Base-by-base conservation (phyloP, 1,284 basidiomycete genomes). In the Ustilago xerochloae region DNA sequence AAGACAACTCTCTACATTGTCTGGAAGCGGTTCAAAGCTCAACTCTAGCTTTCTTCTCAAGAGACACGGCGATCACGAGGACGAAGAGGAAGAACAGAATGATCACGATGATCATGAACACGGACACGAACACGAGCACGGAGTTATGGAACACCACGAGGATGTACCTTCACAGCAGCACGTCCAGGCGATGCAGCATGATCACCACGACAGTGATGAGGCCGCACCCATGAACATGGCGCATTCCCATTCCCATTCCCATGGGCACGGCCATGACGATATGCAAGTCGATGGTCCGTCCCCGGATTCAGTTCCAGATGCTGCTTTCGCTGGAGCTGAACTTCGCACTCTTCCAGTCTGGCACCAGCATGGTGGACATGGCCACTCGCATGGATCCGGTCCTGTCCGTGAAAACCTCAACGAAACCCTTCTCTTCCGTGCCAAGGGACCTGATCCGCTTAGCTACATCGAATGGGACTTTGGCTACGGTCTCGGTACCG, bases 381-480 rank as follows among this genome's bases (percentile, higher is more conserved):
- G 68, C 20, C 75, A 79, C 49, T 59, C 59, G 18, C 77, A 79
- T 24, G 71, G 62, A 16, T 68, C 63, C 15, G 66, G 59, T 32
- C 65, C 74, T 5, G 49, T 60, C 6, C 46, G 50, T 45, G 43
- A 61, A 15, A 32, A 64, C 33, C 63, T 83, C 39, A 81, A 83
- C 60, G 81, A 83, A 56, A 78, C 79, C 8, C 46, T 46, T 2
- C 63, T 83, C 30, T 78, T 81, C 56, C 50, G 61, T 7, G 48
- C 67, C n/a, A 78, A 81, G 50, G 81, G 81, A 24, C 71, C 81
- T 9, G 78, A 79, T 18, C 79, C 81, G n/a, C 77, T 83, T 36
- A 81, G 78, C 68, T 82, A 83, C 57, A 58, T 82, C 33, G 81
- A 83, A 46, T 83, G 81, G 81, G 81, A 83, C 71, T 81, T 68